Evolutionary conservation across 306 rosid species (phyloP), one percentile per base, ranked within the genome.

Genomic region (Arachis hypogaea): DNA sequence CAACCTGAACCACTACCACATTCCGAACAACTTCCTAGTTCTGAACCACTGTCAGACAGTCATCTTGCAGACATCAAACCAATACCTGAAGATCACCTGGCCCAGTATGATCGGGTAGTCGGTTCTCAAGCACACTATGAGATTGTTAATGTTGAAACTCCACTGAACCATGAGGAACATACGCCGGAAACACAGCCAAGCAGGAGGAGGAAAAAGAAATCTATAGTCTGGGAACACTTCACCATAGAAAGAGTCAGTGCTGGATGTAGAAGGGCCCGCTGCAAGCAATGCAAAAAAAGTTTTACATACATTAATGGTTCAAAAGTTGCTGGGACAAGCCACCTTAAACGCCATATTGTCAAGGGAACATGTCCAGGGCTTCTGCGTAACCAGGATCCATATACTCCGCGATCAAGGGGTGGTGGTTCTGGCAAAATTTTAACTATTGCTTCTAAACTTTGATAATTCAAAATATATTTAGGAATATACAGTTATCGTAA

Each of bases 311-410:
- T 97, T 82, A 94, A 96, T 0, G 98, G 97, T 80, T 79, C 96
- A 18, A 91, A 91, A 86, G 98, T 94, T 66, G 97, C 96, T 10
- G 97, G 97, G 42, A 94, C 97, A 46, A 94, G 97, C 86, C 98
- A 94, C 82, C 91, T 94, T 68, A 91, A 91, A 81, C 90, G 98
- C 49, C 98, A 94, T 79, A 92, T 94, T 78, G 93, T 95, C 38
- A 94, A 88, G 85, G 98, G 98, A 60, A 83, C 89, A 29, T 94
- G 98, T 79, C 73, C 91, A 18, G 92, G 92, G 6, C 86, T 93
- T 73, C 81, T 86, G 40, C 96, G 96, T 60, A 82, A 62, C 76
- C 96, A 86, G 84, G 92, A 82, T 66, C 92, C 95, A 8, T 84
- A 81, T 72, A 87, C 98, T 52, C 93, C 96, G 14, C 79, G 84